Percentiles rank a stretch among this genome's conserved stretches.
Evolutionary conservation across 2,329 filamentous ascomycete genomes (phyloP).

Genomic region (Pseudogymnoascus sp.): DNA sequence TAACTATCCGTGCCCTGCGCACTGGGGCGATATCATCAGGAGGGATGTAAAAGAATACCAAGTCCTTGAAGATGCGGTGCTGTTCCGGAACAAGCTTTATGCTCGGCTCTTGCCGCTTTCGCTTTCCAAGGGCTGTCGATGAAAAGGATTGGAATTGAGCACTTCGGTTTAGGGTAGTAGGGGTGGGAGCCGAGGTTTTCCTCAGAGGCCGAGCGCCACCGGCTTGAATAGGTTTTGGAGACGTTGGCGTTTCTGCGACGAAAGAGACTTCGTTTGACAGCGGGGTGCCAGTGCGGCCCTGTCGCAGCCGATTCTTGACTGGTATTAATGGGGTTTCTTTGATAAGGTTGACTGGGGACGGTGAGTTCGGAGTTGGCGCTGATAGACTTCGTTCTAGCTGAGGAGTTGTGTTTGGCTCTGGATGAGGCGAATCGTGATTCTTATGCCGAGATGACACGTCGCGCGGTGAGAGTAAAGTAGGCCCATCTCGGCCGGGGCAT

Average conservation of each 20-base stretch:
- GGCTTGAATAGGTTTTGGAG: slow-evolving; percentile 22
- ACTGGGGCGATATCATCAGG: slow-evolving; percentile 65
- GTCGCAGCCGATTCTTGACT: background rate
- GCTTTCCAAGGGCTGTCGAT: slow-evolving; percentile 29
- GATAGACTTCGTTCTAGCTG: slow-evolving; percentile 4
- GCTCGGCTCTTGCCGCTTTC: slow-evolving; percentile 36
- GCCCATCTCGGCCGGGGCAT: background rate
- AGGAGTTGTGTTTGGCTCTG: background rate
- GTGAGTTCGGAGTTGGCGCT: slow-evolving; percentile 8
- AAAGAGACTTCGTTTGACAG: slow-evolving; percentile 9
- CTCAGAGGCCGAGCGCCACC: slow-evolving; percentile 16
- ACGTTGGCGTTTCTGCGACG: slow-evolving; percentile 12
- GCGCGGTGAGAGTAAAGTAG: slow-evolving; percentile 31
- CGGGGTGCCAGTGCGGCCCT: background rate
- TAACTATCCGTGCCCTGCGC: slow-evolving; percentile 65
- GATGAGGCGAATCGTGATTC: slow-evolving; percentile 26
- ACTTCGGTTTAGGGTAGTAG: slow-evolving; percentile 17
- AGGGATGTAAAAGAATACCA: slow-evolving; percentile 73
- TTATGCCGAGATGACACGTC: slow-evolving; percentile 28
- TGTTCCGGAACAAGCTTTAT: slow-evolving; percentile 43
- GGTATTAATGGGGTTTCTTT: slow-evolving; percentile 10
- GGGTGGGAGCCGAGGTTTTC: slow-evolving; percentile 18
- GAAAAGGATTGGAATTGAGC: background rate
- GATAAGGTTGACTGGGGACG: background rate
- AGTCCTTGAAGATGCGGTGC: slow-evolving; percentile 50